phyloP scores from a whole-genome alignment of 441 rosid species.

The Theobroma grandiflorum region DNA sequence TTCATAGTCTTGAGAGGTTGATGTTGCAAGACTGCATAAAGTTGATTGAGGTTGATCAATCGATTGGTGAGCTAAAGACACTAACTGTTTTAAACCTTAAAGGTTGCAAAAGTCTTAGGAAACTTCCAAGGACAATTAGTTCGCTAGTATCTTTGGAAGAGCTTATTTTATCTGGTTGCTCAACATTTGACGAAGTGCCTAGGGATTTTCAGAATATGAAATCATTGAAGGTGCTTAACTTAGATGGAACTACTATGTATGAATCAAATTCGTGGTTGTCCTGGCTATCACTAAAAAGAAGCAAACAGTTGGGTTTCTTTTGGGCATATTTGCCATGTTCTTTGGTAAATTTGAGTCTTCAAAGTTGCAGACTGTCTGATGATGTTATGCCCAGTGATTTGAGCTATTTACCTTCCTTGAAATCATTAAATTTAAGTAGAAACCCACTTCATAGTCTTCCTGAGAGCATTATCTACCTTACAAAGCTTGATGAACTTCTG shows the following conservation, averaged over 20 bases:
- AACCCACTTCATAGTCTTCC: too few relatives aligned
- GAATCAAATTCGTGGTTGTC: too few relatives aligned
- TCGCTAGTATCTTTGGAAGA: too few relatives aligned
- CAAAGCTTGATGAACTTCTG: not conserved
- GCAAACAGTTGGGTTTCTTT: constrained; percentile 15
- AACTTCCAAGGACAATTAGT: too few relatives aligned
- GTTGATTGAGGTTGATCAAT: constrained; percentile 26
- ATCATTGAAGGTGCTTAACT: too few relatives aligned
- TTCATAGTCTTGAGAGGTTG: not conserved
- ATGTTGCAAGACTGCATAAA: not conserved
- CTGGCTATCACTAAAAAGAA: constrained; percentile 22
- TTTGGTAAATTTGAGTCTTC: constrained; percentile 28
- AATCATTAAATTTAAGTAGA: constrained; percentile 12
- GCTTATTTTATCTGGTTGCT: too few relatives aligned
- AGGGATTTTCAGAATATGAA: constrained; percentile 15
- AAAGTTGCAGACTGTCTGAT: not conserved
- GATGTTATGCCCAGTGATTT: not conserved
- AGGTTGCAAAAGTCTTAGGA: too few relatives aligned
- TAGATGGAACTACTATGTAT: not conserved
- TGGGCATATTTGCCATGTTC: constrained; percentile 24
- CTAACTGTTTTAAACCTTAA: too few relatives aligned
- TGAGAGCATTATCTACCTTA: constrained; percentile 28
- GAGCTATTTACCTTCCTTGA: not conserved
- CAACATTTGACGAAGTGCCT: constrained; percentile 35
- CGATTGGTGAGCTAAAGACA: constrained; percentile 32